Evolutionary conservation across 2,329 filamentous ascomycete genomes (phyloP).

Genomic region (Claviceps maximensis): DNA sequence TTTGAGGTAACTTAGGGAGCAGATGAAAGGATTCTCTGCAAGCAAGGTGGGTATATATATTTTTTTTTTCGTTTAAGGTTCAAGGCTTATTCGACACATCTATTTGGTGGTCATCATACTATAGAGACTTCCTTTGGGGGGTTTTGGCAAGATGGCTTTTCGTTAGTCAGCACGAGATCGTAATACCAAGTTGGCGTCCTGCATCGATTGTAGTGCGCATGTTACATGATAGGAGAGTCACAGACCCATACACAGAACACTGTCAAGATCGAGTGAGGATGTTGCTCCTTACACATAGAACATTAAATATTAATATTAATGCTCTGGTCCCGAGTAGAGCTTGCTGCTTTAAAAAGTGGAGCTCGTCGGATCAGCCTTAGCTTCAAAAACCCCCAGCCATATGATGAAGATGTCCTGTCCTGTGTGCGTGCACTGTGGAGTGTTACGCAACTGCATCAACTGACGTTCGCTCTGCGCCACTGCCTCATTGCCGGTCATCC

Average conservation of each 20-base stretch:
- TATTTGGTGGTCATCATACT: background rate
- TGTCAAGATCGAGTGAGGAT: too few relatives aligned
- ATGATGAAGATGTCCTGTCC: background rate
- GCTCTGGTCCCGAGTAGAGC: too few relatives aligned
- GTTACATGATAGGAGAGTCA: too few relatives aligned
- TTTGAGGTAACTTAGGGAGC: background rate
- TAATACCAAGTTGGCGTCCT: background rate
- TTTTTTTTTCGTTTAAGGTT: background rate
- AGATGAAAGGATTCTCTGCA: background rate
- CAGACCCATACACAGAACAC: too few relatives aligned
- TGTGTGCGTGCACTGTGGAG: constrained; percentile 1
- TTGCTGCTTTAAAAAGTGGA: too few relatives aligned
- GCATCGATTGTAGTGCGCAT: background rate
- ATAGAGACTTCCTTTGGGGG: background rate
- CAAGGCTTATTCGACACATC: background rate
- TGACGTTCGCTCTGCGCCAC: constrained; percentile 3
- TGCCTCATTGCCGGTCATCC: background rate
- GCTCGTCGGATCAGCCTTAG: background rate
- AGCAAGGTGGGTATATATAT: background rate
- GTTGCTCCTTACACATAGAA: too few relatives aligned
- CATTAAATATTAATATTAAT: too few relatives aligned
- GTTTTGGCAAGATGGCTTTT: background rate
- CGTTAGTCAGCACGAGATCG: background rate
- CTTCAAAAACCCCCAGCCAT: background rate
- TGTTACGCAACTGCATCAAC: constrained; percentile 3